phyloP scores from a whole-genome alignment of 345 rosid genomes.

The Gossypium mustelinum region DNA sequence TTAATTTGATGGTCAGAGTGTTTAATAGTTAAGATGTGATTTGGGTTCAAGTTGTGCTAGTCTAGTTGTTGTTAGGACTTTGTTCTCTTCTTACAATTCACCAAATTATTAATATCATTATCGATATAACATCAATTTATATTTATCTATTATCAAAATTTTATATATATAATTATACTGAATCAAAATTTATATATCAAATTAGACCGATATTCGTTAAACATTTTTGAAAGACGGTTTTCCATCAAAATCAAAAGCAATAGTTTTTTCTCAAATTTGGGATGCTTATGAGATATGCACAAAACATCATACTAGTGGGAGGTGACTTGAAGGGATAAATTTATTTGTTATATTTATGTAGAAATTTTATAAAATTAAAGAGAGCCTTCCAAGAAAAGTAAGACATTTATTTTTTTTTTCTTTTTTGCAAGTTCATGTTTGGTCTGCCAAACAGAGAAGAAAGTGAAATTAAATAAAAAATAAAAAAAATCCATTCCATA shows the following conservation, averaged over 20 bases:
- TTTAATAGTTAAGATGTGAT: too few relatives aligned
- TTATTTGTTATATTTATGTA: neutral
- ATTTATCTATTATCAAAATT: too few relatives aligned
- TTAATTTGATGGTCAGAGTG: too few relatives aligned
- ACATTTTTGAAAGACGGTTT: too few relatives aligned
- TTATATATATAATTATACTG: too few relatives aligned
- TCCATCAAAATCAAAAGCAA: neutral
- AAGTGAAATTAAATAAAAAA: neutral
- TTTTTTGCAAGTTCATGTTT: conserved; percentile 6
- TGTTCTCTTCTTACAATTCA: too few relatives aligned
- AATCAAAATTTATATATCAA: too few relatives aligned
- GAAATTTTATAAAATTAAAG: neutral
- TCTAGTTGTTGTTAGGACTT: accelerated
- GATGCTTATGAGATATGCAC: neutral
- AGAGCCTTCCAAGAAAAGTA: conserved; percentile 9
- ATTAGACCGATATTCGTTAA: too few relatives aligned
- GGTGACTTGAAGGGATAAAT: conserved; percentile 10
- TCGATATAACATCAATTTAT: too few relatives aligned
- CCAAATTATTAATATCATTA: too few relatives aligned
- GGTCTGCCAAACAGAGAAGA: conserved; percentile 13
- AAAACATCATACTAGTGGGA: neutral
- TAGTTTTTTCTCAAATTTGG: neutral
- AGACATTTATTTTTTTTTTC: neutral
- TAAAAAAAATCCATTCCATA: too few relatives aligned
- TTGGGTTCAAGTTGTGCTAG: accelerated